These are phyloP conservation scores for Populus davidiana DNA, from an alignment of 345 rosid species.

Conservation along the genomic window DNA sequence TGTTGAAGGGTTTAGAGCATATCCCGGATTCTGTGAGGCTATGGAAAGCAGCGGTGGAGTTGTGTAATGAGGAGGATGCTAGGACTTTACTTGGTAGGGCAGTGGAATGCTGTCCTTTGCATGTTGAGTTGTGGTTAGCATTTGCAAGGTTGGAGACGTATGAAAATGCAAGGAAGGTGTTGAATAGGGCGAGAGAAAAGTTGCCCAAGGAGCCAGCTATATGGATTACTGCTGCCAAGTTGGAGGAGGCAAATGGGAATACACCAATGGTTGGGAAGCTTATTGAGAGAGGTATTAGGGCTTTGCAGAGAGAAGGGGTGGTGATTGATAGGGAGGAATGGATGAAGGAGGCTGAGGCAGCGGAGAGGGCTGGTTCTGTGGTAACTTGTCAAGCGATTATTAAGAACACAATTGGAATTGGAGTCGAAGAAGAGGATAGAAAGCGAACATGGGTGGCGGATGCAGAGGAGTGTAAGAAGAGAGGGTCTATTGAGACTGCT, in stretches of 20 bases:
- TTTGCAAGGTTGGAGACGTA: conserved; percentile 82
- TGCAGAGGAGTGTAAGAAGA: conserved; percentile 94
- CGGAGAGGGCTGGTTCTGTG: conserved; percentile 81
- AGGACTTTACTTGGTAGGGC: conserved; percentile 75
- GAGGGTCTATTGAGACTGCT: conserved; percentile 85
- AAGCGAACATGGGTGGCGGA: conserved; percentile 98
- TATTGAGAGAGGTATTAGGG: conserved; percentile 86
- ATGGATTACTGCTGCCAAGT: conserved; percentile 92
- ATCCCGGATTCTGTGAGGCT: conserved; percentile 86
- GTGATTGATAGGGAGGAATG: conserved; percentile 83
- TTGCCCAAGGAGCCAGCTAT: conserved; percentile 84
- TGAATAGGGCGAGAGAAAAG: conserved; percentile 68
- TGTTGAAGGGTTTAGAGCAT: conserved; percentile 80
- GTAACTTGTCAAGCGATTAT: conserved; percentile 83
- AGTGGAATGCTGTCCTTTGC: conserved; percentile 93
- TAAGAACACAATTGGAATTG: conserved; percentile 70
- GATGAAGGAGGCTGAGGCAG: conserved; percentile 95
- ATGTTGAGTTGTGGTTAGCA: conserved; percentile 85
- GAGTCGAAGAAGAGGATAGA: conserved; percentile 95
- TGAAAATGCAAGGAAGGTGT: conserved; percentile 68
- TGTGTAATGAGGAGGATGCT: conserved; percentile 74
- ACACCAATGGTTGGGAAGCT: conserved; percentile 71
- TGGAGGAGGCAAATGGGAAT: conserved; percentile 92
- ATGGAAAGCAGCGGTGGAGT: conserved; percentile 87
- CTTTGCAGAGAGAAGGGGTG: conserved; percentile 80